Conservation (phyloP, 2,329 filamentous ascomycete species). For the Fusarium sp. region DNA sequence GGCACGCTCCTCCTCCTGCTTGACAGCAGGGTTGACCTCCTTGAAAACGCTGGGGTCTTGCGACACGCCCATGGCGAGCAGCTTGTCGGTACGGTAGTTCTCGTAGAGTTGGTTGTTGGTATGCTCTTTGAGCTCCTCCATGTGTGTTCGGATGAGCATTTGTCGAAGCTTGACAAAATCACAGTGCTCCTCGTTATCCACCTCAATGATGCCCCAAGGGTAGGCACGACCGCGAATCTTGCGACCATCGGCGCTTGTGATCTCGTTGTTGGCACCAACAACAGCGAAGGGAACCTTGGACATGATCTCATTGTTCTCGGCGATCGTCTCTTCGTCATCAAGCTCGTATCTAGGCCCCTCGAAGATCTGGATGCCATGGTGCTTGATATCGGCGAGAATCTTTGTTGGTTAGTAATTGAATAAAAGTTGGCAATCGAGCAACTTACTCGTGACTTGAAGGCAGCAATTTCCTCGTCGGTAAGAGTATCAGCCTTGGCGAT, state of each 20-base stretch:
- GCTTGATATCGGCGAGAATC: slow-evolving; percentile 96
- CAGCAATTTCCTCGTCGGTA: slow-evolving; percentile 93
- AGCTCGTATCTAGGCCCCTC: slow-evolving; percentile 98
- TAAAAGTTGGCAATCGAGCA: no score
- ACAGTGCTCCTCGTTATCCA: slow-evolving; percentile 99
- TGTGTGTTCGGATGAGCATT: slow-evolving; percentile 99
- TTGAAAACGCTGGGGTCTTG: slow-evolving; percentile 99
- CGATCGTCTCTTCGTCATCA: slow-evolving; percentile 99
- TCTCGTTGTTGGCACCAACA: slow-evolving; percentile 95
- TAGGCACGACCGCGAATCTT: slow-evolving; percentile 96
- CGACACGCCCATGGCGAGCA: slow-evolving; percentile 96
- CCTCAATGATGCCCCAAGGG: slow-evolving; percentile 98
- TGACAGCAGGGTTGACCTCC: slow-evolving; percentile 99
- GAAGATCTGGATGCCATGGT: slow-evolving; percentile 98
- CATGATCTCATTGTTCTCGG: slow-evolving; percentile 99
- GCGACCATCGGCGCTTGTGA: slow-evolving; percentile 89
- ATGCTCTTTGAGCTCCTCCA: slow-evolving; percentile 99
- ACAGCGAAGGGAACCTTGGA: slow-evolving; percentile 99
- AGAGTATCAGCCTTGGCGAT: slow-evolving; percentile 99
- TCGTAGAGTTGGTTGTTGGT: slow-evolving; percentile 99
- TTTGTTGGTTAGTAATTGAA: slow-evolving; percentile 51
- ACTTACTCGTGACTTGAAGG: slow-evolving; percentile 96
- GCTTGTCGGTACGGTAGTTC: slow-evolving; percentile 99
- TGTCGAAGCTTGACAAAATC: slow-evolving; percentile 99
- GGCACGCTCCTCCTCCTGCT: slow-evolving; percentile 98